Percentiles rank a stretch among this genome's conserved stretches.
Conservation (phyloP, 768 basidiomycete species). For the Hypsizygus marmoreus region DNA sequence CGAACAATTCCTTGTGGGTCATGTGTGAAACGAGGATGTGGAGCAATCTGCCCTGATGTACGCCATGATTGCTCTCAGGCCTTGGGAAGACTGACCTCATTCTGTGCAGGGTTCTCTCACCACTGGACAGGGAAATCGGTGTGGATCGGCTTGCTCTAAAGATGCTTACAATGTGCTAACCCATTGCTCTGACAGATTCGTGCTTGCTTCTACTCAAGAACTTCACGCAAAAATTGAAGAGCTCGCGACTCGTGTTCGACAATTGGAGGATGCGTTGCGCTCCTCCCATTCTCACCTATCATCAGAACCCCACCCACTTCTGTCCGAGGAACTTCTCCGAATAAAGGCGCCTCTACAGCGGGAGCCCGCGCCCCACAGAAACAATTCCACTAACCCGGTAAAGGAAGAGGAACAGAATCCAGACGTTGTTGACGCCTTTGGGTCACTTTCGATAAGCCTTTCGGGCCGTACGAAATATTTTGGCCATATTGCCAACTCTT, state of each 20-base stretch:
- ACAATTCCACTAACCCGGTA: constrained; percentile 31
- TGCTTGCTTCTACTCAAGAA: constrained; percentile 78
- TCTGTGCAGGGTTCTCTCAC: constrained; percentile 64
- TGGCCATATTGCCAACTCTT: constrained; percentile 76
- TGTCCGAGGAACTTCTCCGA: constrained; percentile 70
- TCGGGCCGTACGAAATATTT: constrained; percentile 77
- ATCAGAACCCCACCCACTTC: constrained; percentile 62
- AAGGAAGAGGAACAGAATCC: constrained; percentile 68
- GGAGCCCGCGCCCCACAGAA: constrained; percentile 50
- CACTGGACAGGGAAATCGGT: constrained; percentile 84
- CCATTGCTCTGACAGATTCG: constrained; percentile 51
- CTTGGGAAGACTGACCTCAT: constrained; percentile 1
- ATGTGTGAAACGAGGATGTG: constrained; percentile 79
- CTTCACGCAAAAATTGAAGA: constrained; percentile 82
- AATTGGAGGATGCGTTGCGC: constrained; percentile 73
- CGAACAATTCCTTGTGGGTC: constrained; percentile 76
- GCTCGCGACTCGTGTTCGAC: constrained; percentile 70
- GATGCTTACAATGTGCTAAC: constrained; percentile 3
- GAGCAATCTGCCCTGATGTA: constrained; percentile 82
- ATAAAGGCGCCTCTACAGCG: constrained; percentile 79
- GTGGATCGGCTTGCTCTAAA: constrained; percentile 13
- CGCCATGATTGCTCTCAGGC: neutral
- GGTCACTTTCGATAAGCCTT: constrained; percentile 71
- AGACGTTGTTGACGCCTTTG: constrained; percentile 79
- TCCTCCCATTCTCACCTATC: constrained; percentile 60